phyloP scores from a whole-genome alignment of 257 asterid species.

The Solanum piurae region DNA sequence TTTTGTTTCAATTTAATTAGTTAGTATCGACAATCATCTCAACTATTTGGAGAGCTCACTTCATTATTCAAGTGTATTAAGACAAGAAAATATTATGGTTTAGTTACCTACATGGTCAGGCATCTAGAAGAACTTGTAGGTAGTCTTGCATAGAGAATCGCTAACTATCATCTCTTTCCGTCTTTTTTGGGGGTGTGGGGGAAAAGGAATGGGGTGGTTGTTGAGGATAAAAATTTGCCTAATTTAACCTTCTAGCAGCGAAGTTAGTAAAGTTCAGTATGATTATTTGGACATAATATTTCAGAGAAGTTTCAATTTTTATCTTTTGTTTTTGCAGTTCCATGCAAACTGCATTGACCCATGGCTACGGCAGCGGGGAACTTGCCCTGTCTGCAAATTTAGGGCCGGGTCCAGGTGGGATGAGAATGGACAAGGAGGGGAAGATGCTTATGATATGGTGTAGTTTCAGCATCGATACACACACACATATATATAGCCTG shows the following conservation, averaged over 20 bases:
- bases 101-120: background rate
- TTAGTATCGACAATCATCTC: background rate
- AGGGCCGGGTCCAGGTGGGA: slow-evolving; percentile 72
- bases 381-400: slow-evolving; percentile 94
- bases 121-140: background rate
- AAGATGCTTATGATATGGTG: slow-evolving; percentile 49
- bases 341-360: slow-evolving; percentile 96
- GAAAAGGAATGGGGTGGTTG: background rate
- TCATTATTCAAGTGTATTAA: background rate
- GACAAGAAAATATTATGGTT: background rate
- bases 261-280: background rate
- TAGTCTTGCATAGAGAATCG: background rate
- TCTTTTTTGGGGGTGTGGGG: background rate
- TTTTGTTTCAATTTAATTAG: background rate
- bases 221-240: background rate
- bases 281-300: background rate
- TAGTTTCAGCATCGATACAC: slow-evolving; percentile 13
- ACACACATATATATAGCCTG: background rate
- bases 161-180: background rate
- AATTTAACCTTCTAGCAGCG: background rate
- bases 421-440: slow-evolving; percentile 38
- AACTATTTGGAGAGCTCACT: background rate
- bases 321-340: slow-evolving; percentile 42
- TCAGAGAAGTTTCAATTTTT: background rate
- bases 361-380: slow-evolving; percentile 97